Conservation (phyloP, 441 rosid species). For the Pelargonium citronellum region DNA sequence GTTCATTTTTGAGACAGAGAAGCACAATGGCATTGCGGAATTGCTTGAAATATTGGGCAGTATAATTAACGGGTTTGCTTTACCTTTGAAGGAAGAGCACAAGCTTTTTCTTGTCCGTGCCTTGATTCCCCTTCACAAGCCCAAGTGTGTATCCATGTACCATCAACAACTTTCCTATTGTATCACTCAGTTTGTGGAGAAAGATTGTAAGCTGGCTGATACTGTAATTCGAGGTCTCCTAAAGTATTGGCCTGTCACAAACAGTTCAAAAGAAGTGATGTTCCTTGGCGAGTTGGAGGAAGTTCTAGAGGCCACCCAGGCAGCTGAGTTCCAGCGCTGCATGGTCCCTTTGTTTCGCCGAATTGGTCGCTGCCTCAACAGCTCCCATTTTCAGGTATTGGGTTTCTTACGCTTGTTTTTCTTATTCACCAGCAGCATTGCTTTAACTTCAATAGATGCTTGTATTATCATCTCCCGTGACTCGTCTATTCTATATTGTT, state of each 20-base stretch:
- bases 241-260: conserved; percentile 78
- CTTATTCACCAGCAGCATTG: neutral
- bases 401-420: neutral
- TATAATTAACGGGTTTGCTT: conserved; percentile 39
- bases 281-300: conserved; percentile 89
- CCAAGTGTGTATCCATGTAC: conserved; percentile 62
- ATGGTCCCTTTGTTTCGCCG: conserved; percentile 71
- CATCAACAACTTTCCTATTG: conserved; percentile 84
- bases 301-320: conserved; percentile 76
- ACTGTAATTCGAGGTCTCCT: conserved; percentile 69
- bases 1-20: conserved; percentile 42
- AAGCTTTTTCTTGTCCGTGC: conserved; percentile 70
- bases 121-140: conserved; percentile 83
- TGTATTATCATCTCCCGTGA: neutral
- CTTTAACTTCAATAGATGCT: neutral
- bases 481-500: neutral
- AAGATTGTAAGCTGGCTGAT: conserved; percentile 77
- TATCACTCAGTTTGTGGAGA: conserved; percentile 80
- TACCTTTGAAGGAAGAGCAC: conserved; percentile 90
- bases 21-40: conserved; percentile 18
- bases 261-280: conserved; percentile 33
- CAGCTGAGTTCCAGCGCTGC: conserved; percentile 76
- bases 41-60: conserved; percentile 18
- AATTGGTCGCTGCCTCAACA: conserved; percentile 64
- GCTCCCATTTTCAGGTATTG: conserved; percentile 77